These are phyloP conservation scores for Tetraselmis chui DNA, from an alignment of 139 green algal species.

Conservation along the genomic window DNA sequence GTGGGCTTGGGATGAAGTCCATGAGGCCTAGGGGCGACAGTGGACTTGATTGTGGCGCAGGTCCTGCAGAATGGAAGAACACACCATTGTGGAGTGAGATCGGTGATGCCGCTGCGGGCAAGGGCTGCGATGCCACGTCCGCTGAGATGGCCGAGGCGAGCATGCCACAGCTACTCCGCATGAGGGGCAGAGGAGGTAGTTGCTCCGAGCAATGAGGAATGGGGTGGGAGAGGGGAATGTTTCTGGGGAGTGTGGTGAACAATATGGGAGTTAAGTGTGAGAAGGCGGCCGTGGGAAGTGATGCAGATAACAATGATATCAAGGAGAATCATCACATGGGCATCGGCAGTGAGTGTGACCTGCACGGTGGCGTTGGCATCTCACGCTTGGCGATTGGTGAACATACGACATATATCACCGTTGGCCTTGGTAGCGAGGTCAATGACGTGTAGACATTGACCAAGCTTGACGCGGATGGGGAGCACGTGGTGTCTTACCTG, in stretches of 20 bases:
- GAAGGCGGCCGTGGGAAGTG: background rate
- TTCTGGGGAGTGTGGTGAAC: background rate
- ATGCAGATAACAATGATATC: background rate
- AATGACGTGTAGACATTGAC: background rate
- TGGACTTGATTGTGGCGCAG: background rate
- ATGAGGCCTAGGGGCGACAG: background rate
- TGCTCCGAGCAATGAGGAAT: background rate
- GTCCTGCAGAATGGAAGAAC: background rate
- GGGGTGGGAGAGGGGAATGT: background rate
- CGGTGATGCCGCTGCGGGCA: background rate
- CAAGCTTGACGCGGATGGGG: background rate
- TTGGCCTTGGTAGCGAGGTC: background rate
- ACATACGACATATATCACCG: background rate
- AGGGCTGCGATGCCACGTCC: background rate
- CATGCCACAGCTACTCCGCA: background rate
- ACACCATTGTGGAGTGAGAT: background rate
- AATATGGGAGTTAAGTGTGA: background rate
- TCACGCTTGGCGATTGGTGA: background rate
- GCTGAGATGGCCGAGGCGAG: background rate
- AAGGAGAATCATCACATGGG: background rate
- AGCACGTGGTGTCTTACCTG: background rate
- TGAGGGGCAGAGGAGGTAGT: background rate
- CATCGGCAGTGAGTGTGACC: background rate
- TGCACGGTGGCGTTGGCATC: background rate
- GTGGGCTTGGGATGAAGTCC: background rate